Percentiles rank a stretch among this genome's conserved stretches.
These are phyloP conservation scores for Ilyonectria robusta DNA, from an alignment of 2,329 filamentous ascomycete species.

Conservation along the genomic window DNA sequence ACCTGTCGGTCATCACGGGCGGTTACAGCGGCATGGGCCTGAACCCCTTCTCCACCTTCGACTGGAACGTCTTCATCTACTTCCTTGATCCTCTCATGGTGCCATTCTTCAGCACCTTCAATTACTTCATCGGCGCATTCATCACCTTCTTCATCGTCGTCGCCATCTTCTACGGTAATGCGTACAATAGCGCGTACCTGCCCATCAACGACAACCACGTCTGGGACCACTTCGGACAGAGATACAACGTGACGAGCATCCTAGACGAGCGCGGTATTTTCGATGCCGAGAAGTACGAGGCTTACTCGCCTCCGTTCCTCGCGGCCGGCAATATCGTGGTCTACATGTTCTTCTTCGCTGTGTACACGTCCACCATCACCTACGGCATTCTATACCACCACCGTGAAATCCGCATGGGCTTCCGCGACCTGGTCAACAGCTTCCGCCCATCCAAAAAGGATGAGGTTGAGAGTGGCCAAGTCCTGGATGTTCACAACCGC, in stretches of 20 bases:
- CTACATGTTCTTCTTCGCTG: constrained; percentile 59
- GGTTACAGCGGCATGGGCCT: constrained; percentile 56
- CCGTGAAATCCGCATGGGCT: constrained; percentile 55
- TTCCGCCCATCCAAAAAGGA: constrained; percentile 45
- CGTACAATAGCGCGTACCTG: constrained; percentile 55
- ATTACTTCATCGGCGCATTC: constrained; percentile 51
- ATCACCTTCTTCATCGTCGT: constrained; percentile 49
- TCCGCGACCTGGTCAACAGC: constrained; percentile 51
- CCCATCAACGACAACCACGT: constrained; percentile 59
- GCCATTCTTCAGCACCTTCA: constrained; percentile 55
- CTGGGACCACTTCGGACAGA: constrained; percentile 56
- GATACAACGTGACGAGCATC: constrained; percentile 56
- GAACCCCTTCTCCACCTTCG: constrained; percentile 59
- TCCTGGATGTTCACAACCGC: constrained; percentile 59
- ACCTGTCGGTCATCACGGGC: constrained; percentile 56
- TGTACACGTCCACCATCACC: constrained; percentile 57
- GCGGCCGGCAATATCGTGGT: constrained; percentile 52
- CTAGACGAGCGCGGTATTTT: constrained; percentile 54
- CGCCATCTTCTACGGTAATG: constrained; percentile 51
- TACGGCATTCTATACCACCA: constrained; percentile 59
- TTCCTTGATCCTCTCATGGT: constrained; percentile 55
- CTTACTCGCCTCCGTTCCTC: constrained; percentile 60
- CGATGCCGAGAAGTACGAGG: constrained; percentile 54
- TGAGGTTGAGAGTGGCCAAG: constrained; percentile 37
- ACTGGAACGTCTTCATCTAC: constrained; percentile 58